Percentiles rank a stretch among this genome's conserved stretches.
phyloP scores from a whole-genome alignment of 2,329 filamentous ascomycete genomes.

The Canariomyces notabilis region DNA sequence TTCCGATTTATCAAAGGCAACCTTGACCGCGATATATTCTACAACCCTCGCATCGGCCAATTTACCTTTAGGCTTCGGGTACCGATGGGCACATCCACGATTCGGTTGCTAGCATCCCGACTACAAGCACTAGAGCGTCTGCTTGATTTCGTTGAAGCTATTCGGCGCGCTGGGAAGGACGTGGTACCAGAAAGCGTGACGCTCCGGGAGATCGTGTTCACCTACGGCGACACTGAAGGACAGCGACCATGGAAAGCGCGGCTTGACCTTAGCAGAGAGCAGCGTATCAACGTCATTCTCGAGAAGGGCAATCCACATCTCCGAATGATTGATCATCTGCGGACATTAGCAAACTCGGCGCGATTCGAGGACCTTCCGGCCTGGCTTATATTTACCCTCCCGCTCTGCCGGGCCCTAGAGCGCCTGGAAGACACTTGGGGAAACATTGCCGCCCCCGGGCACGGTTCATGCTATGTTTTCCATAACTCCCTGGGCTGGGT shows the following conservation, averaged over 20 bases:
- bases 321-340: slow-evolving; percentile 55
- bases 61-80: slow-evolving; percentile 59
- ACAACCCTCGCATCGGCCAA: slow-evolving; percentile 53
- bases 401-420: slow-evolving; percentile 58
- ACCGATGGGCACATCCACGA: slow-evolving; percentile 52
- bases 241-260: slow-evolving; percentile 46
- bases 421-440: slow-evolving; percentile 54
- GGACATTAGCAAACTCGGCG: slow-evolving; percentile 50
- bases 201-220: slow-evolving; percentile 61
- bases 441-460: slow-evolving; percentile 35
- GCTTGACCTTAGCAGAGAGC: slow-evolving; percentile 50
- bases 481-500: slow-evolving; percentile 54
- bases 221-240: slow-evolving; percentile 46
- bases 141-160: slow-evolving; percentile 62
- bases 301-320: slow-evolving; percentile 63
- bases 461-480: slow-evolving; percentile 47
- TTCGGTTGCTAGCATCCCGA: slow-evolving; percentile 54
- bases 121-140: slow-evolving; percentile 65
- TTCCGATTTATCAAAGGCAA: slow-evolving; percentile 51
- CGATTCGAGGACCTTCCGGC: slow-evolving; percentile 49
- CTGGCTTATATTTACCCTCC: slow-evolving; percentile 57
- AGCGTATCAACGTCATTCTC: slow-evolving; percentile 54
- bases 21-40: slow-evolving; percentile 58
- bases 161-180: slow-evolving; percentile 51
- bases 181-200: slow-evolving; percentile 56